A percentile compares a stretch with the other conserved stretches of the same genome.
Conservation (phyloP, 164 flowering plant species). For the Annona cherimola region DNA sequence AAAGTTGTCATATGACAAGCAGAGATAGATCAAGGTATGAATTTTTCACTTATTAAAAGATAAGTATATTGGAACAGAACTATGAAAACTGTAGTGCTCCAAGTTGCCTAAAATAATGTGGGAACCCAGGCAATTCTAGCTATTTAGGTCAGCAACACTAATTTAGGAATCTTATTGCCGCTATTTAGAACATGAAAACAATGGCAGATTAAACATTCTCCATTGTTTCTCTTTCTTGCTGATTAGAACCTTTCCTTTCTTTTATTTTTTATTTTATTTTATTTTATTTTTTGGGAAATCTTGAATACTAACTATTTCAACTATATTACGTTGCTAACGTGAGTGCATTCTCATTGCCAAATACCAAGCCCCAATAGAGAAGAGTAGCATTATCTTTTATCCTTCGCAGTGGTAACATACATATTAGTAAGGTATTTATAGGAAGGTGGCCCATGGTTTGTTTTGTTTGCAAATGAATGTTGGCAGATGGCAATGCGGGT, state of each 20-base stretch:
- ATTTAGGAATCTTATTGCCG: no score
- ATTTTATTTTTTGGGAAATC: no score
- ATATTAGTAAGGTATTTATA: background rate
- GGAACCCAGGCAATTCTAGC: background rate
- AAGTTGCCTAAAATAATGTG: background rate
- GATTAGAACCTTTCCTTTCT: no score
- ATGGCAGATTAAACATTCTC: no score
- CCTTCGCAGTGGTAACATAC: background rate
- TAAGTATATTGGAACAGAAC: background rate
- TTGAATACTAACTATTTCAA: no score
- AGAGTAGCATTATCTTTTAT: background rate
- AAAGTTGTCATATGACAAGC: background rate
- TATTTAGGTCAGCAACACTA: no score
- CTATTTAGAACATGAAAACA: no score
- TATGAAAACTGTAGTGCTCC: background rate
- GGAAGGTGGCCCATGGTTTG: background rate
- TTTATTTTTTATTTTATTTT: no score
- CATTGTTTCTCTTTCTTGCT: no score
- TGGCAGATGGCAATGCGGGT: background rate
- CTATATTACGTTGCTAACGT: background rate
- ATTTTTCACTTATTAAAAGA: no score
- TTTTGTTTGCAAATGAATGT: background rate
- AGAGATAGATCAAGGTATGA: background rate
- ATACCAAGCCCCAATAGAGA: background rate
- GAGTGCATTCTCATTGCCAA: background rate